Evolutionary conservation across 2,329 filamentous ascomycete species (phyloP).

Genomic region (Tolypocladium amazonense): DNA sequence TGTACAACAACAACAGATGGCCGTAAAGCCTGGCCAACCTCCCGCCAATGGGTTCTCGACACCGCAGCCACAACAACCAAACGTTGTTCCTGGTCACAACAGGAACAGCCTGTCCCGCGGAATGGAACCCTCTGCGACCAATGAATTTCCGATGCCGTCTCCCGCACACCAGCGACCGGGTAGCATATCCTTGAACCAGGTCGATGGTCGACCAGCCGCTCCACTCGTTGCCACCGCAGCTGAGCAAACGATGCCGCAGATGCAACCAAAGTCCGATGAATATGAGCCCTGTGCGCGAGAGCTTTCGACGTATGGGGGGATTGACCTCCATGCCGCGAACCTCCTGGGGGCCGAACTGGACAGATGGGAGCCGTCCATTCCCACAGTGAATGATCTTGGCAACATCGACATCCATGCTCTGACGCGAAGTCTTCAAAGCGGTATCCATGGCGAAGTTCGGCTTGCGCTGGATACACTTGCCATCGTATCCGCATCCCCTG

Average conservation of each 20-base stretch:
- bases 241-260: slow-evolving; percentile 24
- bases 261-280: slow-evolving; percentile 36
- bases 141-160: slow-evolving; percentile 34
- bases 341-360: slow-evolving; percentile 58
- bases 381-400: slow-evolving; percentile 66
- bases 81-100: slow-evolving; percentile 24
- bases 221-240: slow-evolving; percentile 7
- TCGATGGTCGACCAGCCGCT: slow-evolving; percentile 16
- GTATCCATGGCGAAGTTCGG: slow-evolving; percentile 81
- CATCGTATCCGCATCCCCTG: slow-evolving; percentile 51
- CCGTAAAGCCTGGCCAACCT: slow-evolving; percentile 29
- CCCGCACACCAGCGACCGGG: slow-evolving; percentile 31
- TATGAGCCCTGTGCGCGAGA: slow-evolving; percentile 46
- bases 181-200: slow-evolving; percentile 28
- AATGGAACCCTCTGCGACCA: slow-evolving; percentile 26
- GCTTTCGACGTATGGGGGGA: slow-evolving; percentile 56
- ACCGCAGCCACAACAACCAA: slow-evolving; percentile 13
- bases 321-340: slow-evolving; percentile 55
- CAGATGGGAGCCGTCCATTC: slow-evolving; percentile 62
- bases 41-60: slow-evolving; percentile 26
- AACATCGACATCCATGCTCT: slow-evolving; percentile 84
- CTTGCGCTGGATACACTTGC: slow-evolving; percentile 78
- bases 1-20: slow-evolving; percentile 22
- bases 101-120: slow-evolving; percentile 42
- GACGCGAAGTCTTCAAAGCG: slow-evolving; percentile 80